Evolutionary conservation across 441 rosid species (phyloP), one percentile per base, ranked within the genome.

Genomic region (Melastoma candidum): DNA sequence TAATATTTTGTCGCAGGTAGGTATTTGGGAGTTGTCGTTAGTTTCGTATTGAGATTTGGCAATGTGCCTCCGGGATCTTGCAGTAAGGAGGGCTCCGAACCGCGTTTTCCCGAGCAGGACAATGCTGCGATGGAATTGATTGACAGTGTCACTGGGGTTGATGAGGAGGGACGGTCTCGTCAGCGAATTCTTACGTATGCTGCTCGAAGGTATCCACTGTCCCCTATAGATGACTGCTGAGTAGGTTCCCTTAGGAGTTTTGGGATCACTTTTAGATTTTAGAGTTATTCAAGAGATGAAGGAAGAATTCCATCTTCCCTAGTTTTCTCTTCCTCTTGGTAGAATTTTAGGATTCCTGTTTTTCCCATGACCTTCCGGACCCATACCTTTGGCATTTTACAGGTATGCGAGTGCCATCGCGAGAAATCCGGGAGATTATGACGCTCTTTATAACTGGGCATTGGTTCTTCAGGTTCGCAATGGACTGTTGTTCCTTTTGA

Each of bases 111-210:
- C n/a, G 88, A 81, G 50, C 93, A 83, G 72, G 81, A 74, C 65
- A 81, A 72, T 79, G 78, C 95, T 51, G 83, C 95, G 0, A 86
- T 89, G 85, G 90, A 89, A 66, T 72, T 89, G 84, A 93, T 93
- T 48, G 80, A 76, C 64, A 84, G 87, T 59, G 83, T 86, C 45
- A 84, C 83, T 36, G 93, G 85, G 64, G 68, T 71, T 63, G 95
- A 93, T 58, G 99, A 93, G 68, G 97, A 89, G 68, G 96, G 97
- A 43, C 80, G 93, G 47, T 93, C 99, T 54, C 96, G 97, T 53
- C 99, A 93, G 63, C 82, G 93, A 47, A 84, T 93, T 80, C 96
- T 93, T 61, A 76, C 90, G n/a, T 93, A 84, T 71, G 99, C 99
- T 61, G 99, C 99, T 59, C 82, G 79, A 67, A 93, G 96, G 97